These are phyloP conservation scores for Aegilops longissima DNA, from an alignment of 176 grass and related monocot species.

Conservation along the genomic window DNA sequence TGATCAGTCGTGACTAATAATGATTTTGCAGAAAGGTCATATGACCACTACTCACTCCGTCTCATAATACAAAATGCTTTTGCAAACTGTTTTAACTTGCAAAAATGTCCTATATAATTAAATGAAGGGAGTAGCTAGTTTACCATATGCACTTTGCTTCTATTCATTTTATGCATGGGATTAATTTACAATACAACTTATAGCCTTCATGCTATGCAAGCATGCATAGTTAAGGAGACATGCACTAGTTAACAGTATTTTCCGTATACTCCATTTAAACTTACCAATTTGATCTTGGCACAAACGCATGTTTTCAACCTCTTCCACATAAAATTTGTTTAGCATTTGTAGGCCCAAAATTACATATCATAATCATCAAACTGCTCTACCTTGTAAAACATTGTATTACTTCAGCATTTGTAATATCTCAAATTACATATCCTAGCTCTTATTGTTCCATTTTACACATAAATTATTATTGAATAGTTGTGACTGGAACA, in stretches of 20 bases:
- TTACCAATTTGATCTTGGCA: neutral
- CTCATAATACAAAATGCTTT: too few relatives aligned
- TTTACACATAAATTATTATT: neutral
- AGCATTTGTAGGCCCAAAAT: neutral
- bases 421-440: neutral
- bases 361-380: neutral
- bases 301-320: neutral
- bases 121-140: too few relatives aligned
- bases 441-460: neutral
- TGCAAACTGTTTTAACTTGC: too few relatives aligned
- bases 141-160: neutral
- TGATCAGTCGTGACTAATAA: too few relatives aligned
- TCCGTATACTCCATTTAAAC: neutral
- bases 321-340: neutral
- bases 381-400: neutral
- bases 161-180: constrained; percentile 1
- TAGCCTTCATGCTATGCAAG: neutral
- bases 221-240: neutral
- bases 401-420: neutral
- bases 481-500: neutral
- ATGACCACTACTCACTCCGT: too few relatives aligned
- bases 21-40: too few relatives aligned
- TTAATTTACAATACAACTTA: neutral
- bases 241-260: neutral
- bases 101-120: too few relatives aligned